A percentile compares a stretch with the other conserved stretches of the same genome.
These are phyloP conservation scores for Helenozyma baotianmanensis DNA, from an alignment of 805 yeast genomes.

Conservation along the genomic window DNA sequence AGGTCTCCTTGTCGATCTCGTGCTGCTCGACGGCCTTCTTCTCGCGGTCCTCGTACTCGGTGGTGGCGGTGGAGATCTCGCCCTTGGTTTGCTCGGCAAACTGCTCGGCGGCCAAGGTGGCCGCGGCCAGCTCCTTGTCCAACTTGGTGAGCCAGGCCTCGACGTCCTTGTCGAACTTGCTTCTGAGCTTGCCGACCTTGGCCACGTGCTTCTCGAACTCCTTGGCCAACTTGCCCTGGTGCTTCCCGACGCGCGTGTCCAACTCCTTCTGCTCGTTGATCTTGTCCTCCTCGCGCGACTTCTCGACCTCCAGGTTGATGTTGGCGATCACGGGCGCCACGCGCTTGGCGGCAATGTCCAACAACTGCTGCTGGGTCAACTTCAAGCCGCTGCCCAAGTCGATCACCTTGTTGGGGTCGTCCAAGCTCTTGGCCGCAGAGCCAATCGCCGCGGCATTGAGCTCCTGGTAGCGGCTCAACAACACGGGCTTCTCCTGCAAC, in stretches of 20 bases:
- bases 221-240: conserved; percentile 31
- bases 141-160: conserved; percentile 25
- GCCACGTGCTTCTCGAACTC: conserved; percentile 34
- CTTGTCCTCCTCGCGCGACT: conserved; percentile 41
- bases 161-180: conserved; percentile 39
- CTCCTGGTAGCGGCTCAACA: conserved; percentile 45
- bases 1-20: conserved; percentile 38
- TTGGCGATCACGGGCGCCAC: conserved; percentile 50
- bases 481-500: conserved; percentile 44
- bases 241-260: conserved; percentile 30
- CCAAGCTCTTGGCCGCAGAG: conserved; percentile 41
- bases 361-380: conserved; percentile 51
- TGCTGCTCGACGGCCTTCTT: conserved; percentile 44
- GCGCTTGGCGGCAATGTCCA: conserved; percentile 51
- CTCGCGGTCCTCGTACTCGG: conserved; percentile 45
- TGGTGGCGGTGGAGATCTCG: conserved; percentile 42
- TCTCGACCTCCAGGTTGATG: conserved; percentile 47
- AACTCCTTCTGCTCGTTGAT: conserved; percentile 36
- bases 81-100: conserved; percentile 39
- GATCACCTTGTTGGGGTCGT: conserved; percentile 46
- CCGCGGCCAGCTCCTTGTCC: conserved; percentile 18
- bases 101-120: conserved; percentile 26
- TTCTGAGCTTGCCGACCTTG: conserved; percentile 35
- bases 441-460: conserved; percentile 45
- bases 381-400: conserved; percentile 52